Conservation (phyloP, 2,329 filamentous ascomycete species). For the Fusarium xyrophilum region DNA sequence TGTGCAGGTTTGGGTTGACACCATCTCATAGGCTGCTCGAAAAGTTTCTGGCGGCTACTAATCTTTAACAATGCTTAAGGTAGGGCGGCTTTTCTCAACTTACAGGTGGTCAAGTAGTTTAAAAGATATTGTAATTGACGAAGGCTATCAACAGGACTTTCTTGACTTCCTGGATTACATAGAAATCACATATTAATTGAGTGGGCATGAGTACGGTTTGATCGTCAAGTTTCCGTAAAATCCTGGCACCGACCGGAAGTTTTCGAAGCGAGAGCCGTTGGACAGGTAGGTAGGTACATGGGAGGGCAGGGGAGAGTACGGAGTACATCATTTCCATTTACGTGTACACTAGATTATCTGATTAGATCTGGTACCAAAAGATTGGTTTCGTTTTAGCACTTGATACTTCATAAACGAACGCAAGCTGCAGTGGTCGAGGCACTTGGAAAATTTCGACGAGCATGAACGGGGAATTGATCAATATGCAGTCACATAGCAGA, state of each 20-base stretch:
- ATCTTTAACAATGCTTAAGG: neutral
- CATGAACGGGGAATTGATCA: neutral
- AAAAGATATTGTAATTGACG: neutral
- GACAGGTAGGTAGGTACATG: neutral
- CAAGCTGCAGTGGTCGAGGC: neutral
- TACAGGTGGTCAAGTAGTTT: neutral
- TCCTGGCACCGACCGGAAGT: neutral
- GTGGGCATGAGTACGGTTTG: neutral
- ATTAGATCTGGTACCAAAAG: constrained; percentile 18
- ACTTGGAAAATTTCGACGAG: neutral
- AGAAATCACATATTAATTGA: neutral
- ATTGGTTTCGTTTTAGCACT: neutral
- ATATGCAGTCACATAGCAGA: neutral
- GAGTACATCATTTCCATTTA: neutral
- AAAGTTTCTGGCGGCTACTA: neutral
- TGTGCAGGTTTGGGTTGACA: neutral
- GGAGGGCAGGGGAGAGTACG: neutral
- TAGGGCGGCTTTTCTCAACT: neutral
- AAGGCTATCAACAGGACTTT: neutral
- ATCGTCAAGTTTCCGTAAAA: neutral
- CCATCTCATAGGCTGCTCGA: neutral
- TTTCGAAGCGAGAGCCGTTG: neutral
- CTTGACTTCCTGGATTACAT: neutral
- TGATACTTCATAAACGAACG: neutral
- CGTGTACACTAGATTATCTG: constrained; percentile 24